Base-by-base conservation (phyloP, 2,329 filamentous ascomycete genomes). In the Pyrenochaeta sp. region DNA sequence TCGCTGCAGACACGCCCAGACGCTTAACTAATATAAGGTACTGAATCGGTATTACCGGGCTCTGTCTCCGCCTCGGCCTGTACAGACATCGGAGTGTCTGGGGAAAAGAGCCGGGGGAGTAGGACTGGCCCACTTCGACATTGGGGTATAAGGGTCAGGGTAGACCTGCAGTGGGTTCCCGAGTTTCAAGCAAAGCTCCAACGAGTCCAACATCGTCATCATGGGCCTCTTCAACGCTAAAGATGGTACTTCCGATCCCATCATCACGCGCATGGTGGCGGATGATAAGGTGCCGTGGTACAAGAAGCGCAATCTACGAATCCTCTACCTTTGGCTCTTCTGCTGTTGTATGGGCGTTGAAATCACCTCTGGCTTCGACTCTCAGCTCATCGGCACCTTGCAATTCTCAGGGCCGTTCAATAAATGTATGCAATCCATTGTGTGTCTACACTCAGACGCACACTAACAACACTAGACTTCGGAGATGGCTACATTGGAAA, bases 241-340 rank as follows among this genome's bases (percentile, higher is more conserved):
- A 42, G 56, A 65, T 60, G 67, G 64, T 32, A 64, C 62, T 12
- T 65, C 75, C 35, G 78, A 80, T 53, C 77, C 77, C 20, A 68
- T 79, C 52, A 67, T 81, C 63, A 78, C 77, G 41, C 73, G 74
- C 56, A 73, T 81, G 65, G 75, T 78, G 27, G 74, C 60, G 54
- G 64, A 67, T 53, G 78, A 80, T 56, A 76, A 70, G 56, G 69
- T 78, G 12, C 68, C 67, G 61, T 80, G 78, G 77, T 80, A 76
- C 60, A 75, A 69, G 64, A 78, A 78, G 51, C 60, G 51, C 15
- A 76, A 79, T 54, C 61, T 77, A 12, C 65, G 75, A 42, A 29
- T 67, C 31, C 67, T 78, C 64, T 78, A 78, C 57, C 32, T 79
- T 14, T 67, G 66, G 37, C 67, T 78, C 37, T 72, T 75, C 51